These are phyloP conservation scores for Hymenoscyphus occultus DNA, from an alignment of 2,329 filamentous ascomycete species.

Conservation along the genomic window DNA sequence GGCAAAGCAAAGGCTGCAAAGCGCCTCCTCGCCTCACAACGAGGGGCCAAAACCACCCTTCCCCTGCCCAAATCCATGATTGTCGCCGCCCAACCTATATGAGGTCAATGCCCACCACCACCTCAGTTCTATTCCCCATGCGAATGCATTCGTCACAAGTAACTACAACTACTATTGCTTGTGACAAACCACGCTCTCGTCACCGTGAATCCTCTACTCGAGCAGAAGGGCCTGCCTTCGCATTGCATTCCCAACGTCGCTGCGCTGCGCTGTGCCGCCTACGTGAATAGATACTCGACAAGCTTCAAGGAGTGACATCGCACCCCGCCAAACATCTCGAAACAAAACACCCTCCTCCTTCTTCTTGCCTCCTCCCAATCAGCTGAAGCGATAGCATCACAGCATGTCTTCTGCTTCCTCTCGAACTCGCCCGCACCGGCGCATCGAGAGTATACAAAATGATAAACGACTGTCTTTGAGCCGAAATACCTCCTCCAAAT, in stretches of 20 bases:
- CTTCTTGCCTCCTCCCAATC: not conserved
- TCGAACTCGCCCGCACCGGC: slow-evolving; percentile 31
- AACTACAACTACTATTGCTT: slow-evolving; percentile 8
- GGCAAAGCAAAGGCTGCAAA: no score
- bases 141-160: slow-evolving; percentile 1
- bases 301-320: not conserved
- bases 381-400: slow-evolving; percentile 2
- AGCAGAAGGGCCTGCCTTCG: not conserved
- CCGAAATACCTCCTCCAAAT: slow-evolving; percentile 41
- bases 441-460: slow-evolving; percentile 33
- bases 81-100: slow-evolving; percentile 5
- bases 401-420: slow-evolving; percentile 35
- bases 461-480: slow-evolving; percentile 27
- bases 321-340: slow-evolving; percentile 9
- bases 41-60: not conserved
- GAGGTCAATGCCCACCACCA: slow-evolving; percentile 2
- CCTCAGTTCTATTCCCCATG: slow-evolving; percentile 5
- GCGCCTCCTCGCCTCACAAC: not conserved
- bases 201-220: slow-evolving; percentile 1
- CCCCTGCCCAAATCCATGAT: not conserved
- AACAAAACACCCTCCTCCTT: not conserved
- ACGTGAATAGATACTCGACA: not conserved
- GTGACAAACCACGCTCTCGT: not conserved
- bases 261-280: not conserved
- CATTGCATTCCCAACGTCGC: not conserved